A percentile compares a stretch with the other conserved stretches of the same genome.
phyloP scores from a whole-genome alignment of 1,284 basidiomycete species.

The Pascua guehoae region DNA sequence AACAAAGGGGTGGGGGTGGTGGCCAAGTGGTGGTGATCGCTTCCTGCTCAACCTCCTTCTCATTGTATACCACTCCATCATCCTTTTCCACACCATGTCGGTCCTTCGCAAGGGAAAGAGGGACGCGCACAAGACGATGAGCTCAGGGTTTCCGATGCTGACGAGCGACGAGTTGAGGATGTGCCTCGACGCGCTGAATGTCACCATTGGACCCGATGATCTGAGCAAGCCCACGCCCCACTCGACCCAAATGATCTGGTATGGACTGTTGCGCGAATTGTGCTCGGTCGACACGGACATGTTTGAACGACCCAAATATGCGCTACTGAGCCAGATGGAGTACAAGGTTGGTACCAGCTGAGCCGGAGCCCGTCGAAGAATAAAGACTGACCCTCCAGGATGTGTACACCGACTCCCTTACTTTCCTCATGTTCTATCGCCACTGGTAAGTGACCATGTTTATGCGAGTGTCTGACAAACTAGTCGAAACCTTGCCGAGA shows the following conservation, averaged over 20 bases:
- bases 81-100: neutral
- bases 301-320: constrained; percentile 61
- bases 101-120: constrained; percentile 10
- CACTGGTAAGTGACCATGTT: constrained; percentile 58
- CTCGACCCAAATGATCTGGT: constrained; percentile 56
- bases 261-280: constrained; percentile 62
- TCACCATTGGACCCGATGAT: constrained; percentile 62
- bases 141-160: constrained; percentile 36
- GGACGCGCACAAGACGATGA: constrained; percentile 11
- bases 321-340: constrained; percentile 54
- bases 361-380: neutral
- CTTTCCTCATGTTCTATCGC: constrained; percentile 61
- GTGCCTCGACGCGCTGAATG: constrained; percentile 36
- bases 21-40: too few species aligned
- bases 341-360: constrained; percentile 52
- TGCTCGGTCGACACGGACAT: constrained; percentile 61
- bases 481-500: too few species aligned
- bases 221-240: constrained; percentile 65
- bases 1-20: neutral
- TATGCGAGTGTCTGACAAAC: too few species aligned
- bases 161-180: constrained; percentile 23
- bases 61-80: neutral
- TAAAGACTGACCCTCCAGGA: constrained; percentile 53
- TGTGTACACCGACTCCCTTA: constrained; percentile 58
- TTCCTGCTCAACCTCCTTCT: neutral